Evolutionary conservation across 768 basidiomycete genomes (phyloP).

Genomic region (Trametes cubensis): DNA sequence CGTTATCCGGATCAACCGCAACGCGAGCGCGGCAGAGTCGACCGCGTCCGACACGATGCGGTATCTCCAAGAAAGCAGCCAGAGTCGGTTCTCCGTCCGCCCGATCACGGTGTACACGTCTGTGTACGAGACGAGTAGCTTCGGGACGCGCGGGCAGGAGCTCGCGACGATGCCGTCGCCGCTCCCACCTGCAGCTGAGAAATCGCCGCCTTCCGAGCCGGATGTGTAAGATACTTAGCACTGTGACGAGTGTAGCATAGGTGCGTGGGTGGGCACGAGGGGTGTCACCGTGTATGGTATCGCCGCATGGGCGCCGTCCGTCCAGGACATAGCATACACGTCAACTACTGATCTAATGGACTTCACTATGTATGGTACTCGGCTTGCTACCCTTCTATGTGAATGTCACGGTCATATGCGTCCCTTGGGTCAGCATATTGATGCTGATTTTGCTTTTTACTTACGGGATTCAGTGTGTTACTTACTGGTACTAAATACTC

Average conservation of each 20-base stretch:
- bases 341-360: too few species aligned
- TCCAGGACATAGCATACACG: too few species aligned
- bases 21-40: not conserved
- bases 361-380: too few species aligned
- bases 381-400: too few species aligned
- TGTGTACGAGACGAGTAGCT: slow-evolving; percentile 9
- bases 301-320: too few species aligned
- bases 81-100: slow-evolving; percentile 7
- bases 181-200: not conserved
- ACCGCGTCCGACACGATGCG: slow-evolving; percentile 9
- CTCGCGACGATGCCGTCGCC: not conserved
- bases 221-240: not conserved
- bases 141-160: slow-evolving; percentile 4
- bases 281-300: too few species aligned
- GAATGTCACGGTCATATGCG: too few species aligned
- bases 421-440: too few species aligned
- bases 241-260: not conserved
- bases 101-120: slow-evolving; percentile 5
- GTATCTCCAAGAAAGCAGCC: slow-evolving; percentile 8
- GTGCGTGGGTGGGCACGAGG: too few species aligned
- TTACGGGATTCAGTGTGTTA: too few species aligned
- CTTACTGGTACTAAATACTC: too few species aligned
- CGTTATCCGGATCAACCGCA: slow-evolving; percentile 16
- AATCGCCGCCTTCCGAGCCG: not conserved
- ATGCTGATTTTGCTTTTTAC: too few species aligned